These are phyloP conservation scores for Chalara sp. DNA, from an alignment of 2,329 filamentous ascomycete species.

Conservation along the genomic window DNA sequence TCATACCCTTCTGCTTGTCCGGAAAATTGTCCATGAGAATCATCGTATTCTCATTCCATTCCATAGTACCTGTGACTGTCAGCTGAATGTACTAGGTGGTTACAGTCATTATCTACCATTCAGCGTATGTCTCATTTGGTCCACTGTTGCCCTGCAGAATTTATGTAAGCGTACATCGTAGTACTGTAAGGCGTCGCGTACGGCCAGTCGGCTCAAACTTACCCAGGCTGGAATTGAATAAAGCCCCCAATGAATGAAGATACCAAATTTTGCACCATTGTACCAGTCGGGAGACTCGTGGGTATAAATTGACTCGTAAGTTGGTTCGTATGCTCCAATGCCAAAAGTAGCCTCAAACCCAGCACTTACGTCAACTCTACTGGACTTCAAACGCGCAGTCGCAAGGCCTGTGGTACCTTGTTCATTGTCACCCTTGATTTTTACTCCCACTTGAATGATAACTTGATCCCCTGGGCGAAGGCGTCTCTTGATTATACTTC, in stretches of 20 bases:
- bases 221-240: neutral
- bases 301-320: slow-evolving; percentile 28
- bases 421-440: slow-evolving; percentile 1
- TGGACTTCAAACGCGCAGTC: neutral
- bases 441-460: slow-evolving; percentile 24
- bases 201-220: too few species aligned
- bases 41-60: slow-evolving; percentile 40
- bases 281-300: slow-evolving; percentile 46
- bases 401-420: neutral
- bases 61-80: slow-evolving; percentile 31
- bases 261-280: slow-evolving; percentile 47
- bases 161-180: too few species aligned
- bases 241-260: slow-evolving; percentile 50
- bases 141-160: neutral
- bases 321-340: slow-evolving; percentile 27
- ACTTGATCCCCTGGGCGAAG: slow-evolving; percentile 38
- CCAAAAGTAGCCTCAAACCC: slow-evolving; percentile 4
- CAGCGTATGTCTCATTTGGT: slow-evolving; percentile 16
- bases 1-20: slow-evolving; percentile 39
- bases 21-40: slow-evolving; percentile 47
- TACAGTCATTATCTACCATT: neutral
- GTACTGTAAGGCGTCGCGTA: too few species aligned
- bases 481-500: slow-evolving; percentile 30
- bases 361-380: neutral
- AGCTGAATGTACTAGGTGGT: too few species aligned